These are phyloP conservation scores for Botrytis tulipae DNA, from an alignment of 2,329 filamentous ascomycete genomes.

Conservation along the genomic window DNA sequence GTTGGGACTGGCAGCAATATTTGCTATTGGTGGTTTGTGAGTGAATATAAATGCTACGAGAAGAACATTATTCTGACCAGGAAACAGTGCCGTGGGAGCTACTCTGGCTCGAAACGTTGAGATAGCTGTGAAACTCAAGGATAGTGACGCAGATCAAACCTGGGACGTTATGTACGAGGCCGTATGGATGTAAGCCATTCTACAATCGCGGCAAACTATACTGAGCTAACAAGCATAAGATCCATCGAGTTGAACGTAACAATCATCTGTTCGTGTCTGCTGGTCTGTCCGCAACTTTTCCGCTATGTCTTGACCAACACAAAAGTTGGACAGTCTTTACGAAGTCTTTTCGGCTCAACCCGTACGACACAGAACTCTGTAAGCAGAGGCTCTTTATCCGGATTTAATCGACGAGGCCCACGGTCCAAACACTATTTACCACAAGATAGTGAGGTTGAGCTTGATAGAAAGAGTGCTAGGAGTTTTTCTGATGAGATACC, in stretches of 20 bases:
- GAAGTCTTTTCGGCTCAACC: neutral
- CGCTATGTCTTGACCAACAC: neutral
- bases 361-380: neutral
- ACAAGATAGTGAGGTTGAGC: neutral
- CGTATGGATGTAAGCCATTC: neutral
- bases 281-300: neutral
- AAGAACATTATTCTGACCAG: neutral
- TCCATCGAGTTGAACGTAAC: neutral
- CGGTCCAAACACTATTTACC: neutral
- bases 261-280: neutral
- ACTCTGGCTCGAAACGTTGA: neutral
- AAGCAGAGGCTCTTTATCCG: neutral
- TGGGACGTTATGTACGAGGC: neutral
- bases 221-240: neutral
- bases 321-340: neutral
- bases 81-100: neutral
- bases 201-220: neutral
- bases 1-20: neutral
- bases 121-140: neutral
- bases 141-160: neutral
- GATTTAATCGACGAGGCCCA: neutral
- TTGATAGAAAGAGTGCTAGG: neutral
- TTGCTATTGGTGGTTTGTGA: neutral
- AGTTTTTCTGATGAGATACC: neutral
- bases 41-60: neutral